phyloP scores from a whole-genome alignment of 495 filamentous ascomycete genomes.

The Aspergillus biplanus region DNA sequence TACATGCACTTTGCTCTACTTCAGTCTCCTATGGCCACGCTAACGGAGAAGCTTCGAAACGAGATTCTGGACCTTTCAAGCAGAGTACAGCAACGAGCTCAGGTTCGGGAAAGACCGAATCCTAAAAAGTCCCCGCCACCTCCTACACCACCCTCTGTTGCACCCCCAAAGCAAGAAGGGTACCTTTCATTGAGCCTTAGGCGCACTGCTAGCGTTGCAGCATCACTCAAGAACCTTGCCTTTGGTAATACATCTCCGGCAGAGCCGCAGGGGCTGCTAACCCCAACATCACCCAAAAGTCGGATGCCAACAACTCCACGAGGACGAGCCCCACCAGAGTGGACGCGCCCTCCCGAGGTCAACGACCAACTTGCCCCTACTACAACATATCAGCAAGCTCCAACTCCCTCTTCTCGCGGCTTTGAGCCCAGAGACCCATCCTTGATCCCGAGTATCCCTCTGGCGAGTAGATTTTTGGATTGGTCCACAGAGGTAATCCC shows the following conservation, averaged over 20 bases:
- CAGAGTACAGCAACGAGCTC: conserved; percentile 53
- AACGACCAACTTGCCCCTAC: conserved; percentile 70
- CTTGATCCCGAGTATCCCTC: conserved; percentile 63
- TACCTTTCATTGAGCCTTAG: conserved; percentile 66
- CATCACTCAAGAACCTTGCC: conserved; percentile 69
- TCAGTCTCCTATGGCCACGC: conserved; percentile 70
- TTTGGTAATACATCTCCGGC: conserved; percentile 52
- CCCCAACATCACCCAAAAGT: conserved; percentile 39
- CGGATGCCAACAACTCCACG: conserved; percentile 54
- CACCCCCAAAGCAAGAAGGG: conserved; percentile 60
- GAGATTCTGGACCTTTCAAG: conserved; percentile 69
- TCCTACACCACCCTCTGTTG: conserved; percentile 53
- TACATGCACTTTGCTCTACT: conserved; percentile 77
- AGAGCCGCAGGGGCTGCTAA: conserved; percentile 35
- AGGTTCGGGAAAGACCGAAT: conserved; percentile 42
- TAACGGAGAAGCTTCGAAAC: conserved; percentile 73
- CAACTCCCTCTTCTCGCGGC: conserved; percentile 72
- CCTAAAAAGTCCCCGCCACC: conserved; percentile 48
- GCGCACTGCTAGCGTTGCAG: conserved; percentile 73
- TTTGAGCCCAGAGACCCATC: conserved; percentile 65
- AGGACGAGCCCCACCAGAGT: conserved; percentile 68
- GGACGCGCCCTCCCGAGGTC: conserved; percentile 76
- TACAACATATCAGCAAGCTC: conserved; percentile 74
- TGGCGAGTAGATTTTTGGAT: conserved; percentile 83
- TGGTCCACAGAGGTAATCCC: conserved; percentile 83